Conservation (phyloP, 345 rosid species). For the Eucalyptus cladocalyx region DNA sequence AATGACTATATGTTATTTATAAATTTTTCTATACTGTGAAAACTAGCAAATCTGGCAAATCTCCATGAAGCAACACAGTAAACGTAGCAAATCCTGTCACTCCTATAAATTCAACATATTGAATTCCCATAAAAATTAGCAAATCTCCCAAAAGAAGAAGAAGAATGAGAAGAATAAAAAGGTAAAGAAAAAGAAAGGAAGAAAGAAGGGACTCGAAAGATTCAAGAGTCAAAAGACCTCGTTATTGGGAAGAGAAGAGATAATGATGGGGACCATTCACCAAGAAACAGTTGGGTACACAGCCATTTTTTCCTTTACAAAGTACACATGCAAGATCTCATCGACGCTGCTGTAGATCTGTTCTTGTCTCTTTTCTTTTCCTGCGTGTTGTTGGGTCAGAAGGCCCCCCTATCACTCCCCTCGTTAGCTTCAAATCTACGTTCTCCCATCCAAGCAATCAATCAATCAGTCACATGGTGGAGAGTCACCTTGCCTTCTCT, state of each 20-base stretch:
- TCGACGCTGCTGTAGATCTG: not conserved
- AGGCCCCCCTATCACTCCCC: not conserved
- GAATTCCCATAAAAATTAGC: not conserved
- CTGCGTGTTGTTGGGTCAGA: not conserved
- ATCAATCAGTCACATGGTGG: not conserved
- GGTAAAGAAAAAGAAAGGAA: not conserved
- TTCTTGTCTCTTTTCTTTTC: not conserved
- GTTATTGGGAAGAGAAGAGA: not conserved
- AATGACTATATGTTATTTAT: not conserved
- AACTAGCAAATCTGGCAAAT: not conserved
- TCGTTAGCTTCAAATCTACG: not conserved
- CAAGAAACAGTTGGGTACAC: not conserved
- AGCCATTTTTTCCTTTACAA: not conserved
- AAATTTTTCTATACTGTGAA: not conserved
- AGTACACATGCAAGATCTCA: not conserved
- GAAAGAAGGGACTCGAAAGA: not conserved
- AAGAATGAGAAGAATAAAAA: not conserved
- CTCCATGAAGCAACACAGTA: not conserved
- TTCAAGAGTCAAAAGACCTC: not conserved
- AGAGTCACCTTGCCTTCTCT: not conserved
- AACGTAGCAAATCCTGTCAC: not conserved
- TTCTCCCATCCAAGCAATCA: not conserved
- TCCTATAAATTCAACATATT: not conserved
- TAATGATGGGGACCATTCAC: not conserved
- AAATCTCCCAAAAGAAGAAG: not conserved